Evolutionary conservation across 2,329 filamentous ascomycete species (phyloP).

Genomic region (Alternaria sp.): DNA sequence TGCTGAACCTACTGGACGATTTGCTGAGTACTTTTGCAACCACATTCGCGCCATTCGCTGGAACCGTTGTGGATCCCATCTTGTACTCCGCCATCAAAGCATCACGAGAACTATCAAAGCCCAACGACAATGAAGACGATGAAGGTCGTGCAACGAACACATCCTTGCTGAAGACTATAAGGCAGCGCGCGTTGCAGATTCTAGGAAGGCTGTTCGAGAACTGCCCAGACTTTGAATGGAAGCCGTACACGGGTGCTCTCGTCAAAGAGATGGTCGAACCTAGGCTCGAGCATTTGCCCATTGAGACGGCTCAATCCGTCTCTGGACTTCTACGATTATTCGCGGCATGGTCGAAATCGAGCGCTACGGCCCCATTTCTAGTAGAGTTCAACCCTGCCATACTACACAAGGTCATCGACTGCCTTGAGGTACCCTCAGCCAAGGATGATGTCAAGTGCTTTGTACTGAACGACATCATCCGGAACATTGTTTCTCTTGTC

Average conservation of each 20-base stretch:
- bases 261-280: slow-evolving; percentile 79
- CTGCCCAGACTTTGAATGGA: slow-evolving; percentile 76
- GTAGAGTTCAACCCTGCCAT: slow-evolving; percentile 67
- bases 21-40: slow-evolving; percentile 85
- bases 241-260: slow-evolving; percentile 73
- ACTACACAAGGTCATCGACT: slow-evolving; percentile 76
- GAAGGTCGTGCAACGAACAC: slow-evolving; percentile 41
- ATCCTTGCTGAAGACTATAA: slow-evolving; percentile 72
- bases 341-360: slow-evolving; percentile 78
- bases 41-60: slow-evolving; percentile 73
- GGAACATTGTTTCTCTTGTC: slow-evolving; percentile 43
- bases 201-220: slow-evolving; percentile 80
- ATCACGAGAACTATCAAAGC: slow-evolving; percentile 53
- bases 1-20: slow-evolving; percentile 89
- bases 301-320: slow-evolving; percentile 88
- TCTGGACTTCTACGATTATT: slow-evolving; percentile 85
- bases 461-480: slow-evolving; percentile 78
- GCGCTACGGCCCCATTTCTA: slow-evolving; percentile 74
- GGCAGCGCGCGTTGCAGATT: slow-evolving; percentile 82
- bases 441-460: slow-evolving; percentile 90
- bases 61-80: slow-evolving; percentile 76
- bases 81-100: slow-evolving; percentile 82
- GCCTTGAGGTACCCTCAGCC: slow-evolving; percentile 74
- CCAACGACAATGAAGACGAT: slow-evolving; percentile 41
- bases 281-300: slow-evolving; percentile 78